phyloP scores from a whole-genome alignment of 2,329 filamentous ascomycete genomes.

The Harringtonia lauricola region DNA sequence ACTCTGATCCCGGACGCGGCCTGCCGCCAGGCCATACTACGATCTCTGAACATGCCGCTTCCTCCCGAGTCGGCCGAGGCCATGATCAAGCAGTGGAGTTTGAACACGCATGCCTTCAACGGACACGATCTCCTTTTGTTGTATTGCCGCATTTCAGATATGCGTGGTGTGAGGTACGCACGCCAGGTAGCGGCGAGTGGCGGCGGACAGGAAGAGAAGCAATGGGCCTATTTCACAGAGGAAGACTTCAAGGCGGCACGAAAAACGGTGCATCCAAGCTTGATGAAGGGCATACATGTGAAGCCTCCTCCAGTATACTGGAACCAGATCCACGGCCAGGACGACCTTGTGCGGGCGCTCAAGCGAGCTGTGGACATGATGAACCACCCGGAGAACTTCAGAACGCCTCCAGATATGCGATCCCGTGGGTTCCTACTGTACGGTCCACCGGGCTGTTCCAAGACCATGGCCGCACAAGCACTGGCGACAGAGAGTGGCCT shows the following conservation, averaged over 20 bases:
- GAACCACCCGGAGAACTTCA: constrained; percentile 18
- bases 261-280: constrained; percentile 61
- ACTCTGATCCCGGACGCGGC: constrained; percentile 64
- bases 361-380: constrained; percentile 35
- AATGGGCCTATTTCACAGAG: constrained; percentile 17
- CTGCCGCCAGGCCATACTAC: constrained; percentile 64
- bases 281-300: constrained; percentile 81
- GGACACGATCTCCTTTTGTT: constrained; percentile 50
- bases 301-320: constrained; percentile 79
- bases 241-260: constrained; percentile 56
- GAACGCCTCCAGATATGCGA: constrained; percentile 30
- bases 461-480: constrained; percentile 85
- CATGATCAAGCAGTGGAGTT: constrained; percentile 50
- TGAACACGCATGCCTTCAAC: constrained; percentile 79
- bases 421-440: constrained; percentile 86
- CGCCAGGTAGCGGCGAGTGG: no score
- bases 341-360: constrained; percentile 56
- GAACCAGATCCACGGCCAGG: constrained; percentile 80
- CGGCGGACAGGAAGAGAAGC: not conserved
- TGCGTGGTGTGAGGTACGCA: not conserved
- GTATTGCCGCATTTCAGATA: not conserved
- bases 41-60: constrained; percentile 40
- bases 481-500: constrained; percentile 82
- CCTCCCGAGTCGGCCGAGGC: constrained; percentile 35
- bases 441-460: constrained; percentile 87